Percentiles rank a stretch among this genome's conserved stretches.
Conservation (phyloP, 345 rosid genomes). For the Gossypium rotundifolium region DNA sequence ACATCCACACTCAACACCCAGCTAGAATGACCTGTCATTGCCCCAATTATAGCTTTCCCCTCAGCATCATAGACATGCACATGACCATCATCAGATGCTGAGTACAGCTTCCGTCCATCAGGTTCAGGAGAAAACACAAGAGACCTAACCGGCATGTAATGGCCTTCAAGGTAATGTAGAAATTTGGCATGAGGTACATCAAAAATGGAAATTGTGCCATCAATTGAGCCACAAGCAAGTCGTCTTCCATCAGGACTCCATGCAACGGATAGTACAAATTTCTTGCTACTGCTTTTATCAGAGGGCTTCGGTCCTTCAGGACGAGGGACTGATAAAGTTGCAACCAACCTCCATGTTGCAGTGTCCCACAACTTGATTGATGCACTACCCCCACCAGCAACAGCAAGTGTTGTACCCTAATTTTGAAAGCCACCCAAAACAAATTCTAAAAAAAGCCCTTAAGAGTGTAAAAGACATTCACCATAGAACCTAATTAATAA, state of each 20-base stretch:
- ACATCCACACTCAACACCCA: conserved; percentile 95
- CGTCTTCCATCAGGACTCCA: conserved; percentile 88
- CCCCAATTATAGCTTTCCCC: conserved; percentile 61
- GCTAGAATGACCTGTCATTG: conserved; percentile 87
- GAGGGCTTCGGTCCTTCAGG: conserved; percentile 77
- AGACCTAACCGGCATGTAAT: conserved; percentile 87
- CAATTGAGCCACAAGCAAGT: conserved; percentile 91
- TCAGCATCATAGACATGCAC: conserved; percentile 87
- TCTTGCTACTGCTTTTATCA: conserved; percentile 81
- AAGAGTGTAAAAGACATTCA: neutral
- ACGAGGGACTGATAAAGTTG: conserved; percentile 70
- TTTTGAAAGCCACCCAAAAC: conserved; percentile 3
- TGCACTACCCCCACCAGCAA: conserved; percentile 97
- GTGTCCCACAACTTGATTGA: conserved; percentile 96
- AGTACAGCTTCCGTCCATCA: conserved; percentile 64
- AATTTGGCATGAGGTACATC: conserved; percentile 78
- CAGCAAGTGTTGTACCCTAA: conserved; percentile 92
- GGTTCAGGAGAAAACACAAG: conserved; percentile 68
- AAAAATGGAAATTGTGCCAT: conserved; percentile 79
- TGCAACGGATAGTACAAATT: conserved; percentile 81
- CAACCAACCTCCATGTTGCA: conserved; percentile 70
- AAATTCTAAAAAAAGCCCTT: neutral
- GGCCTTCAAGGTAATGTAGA: conserved; percentile 85
- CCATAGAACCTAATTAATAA: neutral
- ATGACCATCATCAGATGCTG: conserved; percentile 87